phyloP scores from a whole-genome alignment of 148 eudicot genomes.

The Nepenthes gracilis region DNA sequence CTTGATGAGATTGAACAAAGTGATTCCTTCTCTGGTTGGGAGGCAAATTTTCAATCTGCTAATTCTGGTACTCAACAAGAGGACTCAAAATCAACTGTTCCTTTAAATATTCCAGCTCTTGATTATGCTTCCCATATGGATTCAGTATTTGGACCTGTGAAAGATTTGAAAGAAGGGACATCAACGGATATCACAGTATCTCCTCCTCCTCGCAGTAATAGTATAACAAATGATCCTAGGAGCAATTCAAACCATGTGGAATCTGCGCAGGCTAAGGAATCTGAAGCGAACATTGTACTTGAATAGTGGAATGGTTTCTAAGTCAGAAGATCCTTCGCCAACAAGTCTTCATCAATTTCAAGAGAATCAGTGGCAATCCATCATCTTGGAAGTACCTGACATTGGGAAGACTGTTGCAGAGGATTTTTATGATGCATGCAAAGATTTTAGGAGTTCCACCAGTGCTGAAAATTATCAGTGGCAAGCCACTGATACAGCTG shows the following conservation, averaged over 20 bases:
- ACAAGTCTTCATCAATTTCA: conserved; percentile 25
- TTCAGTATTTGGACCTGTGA: conserved; percentile 25
- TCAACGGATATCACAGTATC: conserved; percentile 8
- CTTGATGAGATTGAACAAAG: conserved; percentile 19
- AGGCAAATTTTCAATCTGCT: conserved; percentile 74
- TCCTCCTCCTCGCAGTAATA: conserved; percentile 16
- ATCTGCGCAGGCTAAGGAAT: conserved; percentile 15
- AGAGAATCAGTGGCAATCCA: conserved; percentile 22
- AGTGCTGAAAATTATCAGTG: conserved; percentile 13
- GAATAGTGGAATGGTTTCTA: conserved; percentile 11
- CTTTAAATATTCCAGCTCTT: conserved; percentile 9
- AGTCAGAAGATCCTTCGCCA: conserved; percentile 14
- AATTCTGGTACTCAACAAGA: conserved; percentile 14
- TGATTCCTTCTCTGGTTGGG: conserved; percentile 57
- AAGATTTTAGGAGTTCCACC: conserved; percentile 9
- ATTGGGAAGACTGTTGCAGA: conserved; percentile 5
- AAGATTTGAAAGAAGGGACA: conserved; percentile 16
- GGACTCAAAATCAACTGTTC: conserved; percentile 13
- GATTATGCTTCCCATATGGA: conserved; percentile 36
- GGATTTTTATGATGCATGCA: conserved; percentile 14
- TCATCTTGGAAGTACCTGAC: neutral
- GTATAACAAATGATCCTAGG: conserved; percentile 22
- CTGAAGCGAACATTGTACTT: conserved; percentile 16
- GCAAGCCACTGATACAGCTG: conserved; percentile 7
- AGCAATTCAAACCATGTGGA: conserved; percentile 10